Percentiles rank a stretch among this genome's conserved stretches.
Evolutionary conservation across 2,329 filamentous ascomycete species (phyloP).

Genomic region (Aspergillus clavatus): DNA sequence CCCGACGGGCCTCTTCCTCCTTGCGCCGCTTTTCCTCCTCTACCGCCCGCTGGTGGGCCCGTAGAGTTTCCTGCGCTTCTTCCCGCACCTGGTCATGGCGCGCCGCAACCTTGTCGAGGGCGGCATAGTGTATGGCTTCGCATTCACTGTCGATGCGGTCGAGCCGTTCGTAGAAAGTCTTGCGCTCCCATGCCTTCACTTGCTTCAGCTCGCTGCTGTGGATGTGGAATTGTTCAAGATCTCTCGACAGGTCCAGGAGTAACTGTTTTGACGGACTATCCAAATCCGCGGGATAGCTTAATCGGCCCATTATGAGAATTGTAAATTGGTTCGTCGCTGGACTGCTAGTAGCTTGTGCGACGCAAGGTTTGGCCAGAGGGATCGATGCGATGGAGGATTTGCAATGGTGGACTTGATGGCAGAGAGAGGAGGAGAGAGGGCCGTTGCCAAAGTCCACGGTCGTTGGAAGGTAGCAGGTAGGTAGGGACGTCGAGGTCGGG

Average conservation of each 20-base stretch:
- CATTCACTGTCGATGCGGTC: conserved; percentile 60
- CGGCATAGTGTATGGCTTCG: conserved; percentile 59
- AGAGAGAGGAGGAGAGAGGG: not conserved
- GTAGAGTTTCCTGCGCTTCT: conserved; percentile 51
- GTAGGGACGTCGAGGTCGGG: not conserved
- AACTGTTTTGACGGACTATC: conserved; percentile 41
- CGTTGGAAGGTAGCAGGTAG: not conserved
- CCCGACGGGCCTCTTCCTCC: conserved; percentile 33
- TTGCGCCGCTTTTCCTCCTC: conserved; percentile 35
- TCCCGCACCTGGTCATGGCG: conserved; percentile 62
- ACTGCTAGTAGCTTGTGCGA: not conserved
- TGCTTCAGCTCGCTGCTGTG: conserved; percentile 42
- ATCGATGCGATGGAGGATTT: not conserved
- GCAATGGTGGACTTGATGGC: not conserved
- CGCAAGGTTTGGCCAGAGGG: not conserved
- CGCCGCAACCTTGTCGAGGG: conserved; percentile 60
- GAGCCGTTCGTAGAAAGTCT: conserved; percentile 52
- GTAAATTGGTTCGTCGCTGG: not conserved
- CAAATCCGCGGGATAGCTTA: conserved; percentile 25
- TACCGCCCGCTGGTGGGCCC: conserved; percentile 42
- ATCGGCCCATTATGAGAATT: conserved; percentile 23
- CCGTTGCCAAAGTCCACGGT: not conserved
- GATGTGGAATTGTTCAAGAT: conserved; percentile 39
- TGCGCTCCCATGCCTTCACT: conserved; percentile 40
- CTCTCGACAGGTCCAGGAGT: conserved; percentile 36